phyloP scores from a whole-genome alignment of 2,329 filamentous ascomycete genomes.

The Myriosclerotinia duriaeana region DNA sequence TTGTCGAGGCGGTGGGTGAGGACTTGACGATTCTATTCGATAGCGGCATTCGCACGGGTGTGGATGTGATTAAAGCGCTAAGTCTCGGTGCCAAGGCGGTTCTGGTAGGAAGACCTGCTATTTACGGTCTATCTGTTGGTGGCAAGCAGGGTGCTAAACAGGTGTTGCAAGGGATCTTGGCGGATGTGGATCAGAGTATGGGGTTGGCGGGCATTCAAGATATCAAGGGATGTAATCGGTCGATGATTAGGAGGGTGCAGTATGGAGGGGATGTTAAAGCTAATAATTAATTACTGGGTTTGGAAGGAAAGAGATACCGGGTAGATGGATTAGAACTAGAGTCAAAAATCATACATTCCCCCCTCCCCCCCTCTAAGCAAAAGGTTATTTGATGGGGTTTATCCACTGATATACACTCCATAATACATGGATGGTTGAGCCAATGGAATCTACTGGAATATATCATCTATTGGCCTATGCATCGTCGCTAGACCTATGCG shows the following conservation, averaged over 20 bases:
- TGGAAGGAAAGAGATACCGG: background rate
- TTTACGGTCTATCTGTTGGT: constrained; percentile 57
- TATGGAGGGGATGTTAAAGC: constrained; percentile 35
- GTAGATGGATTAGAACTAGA: no score
- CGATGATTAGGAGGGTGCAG: constrained; percentile 32
- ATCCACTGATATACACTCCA: no score
- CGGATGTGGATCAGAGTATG: constrained; percentile 57
- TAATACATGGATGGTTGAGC: no score
- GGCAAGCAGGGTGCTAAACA: constrained; percentile 54
- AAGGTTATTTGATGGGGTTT: no score
- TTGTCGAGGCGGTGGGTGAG: constrained; percentile 60
- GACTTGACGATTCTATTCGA: constrained; percentile 63
- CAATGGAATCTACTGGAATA: no score
- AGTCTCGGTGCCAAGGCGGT: constrained; percentile 57
- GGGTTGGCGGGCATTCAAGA: constrained; percentile 50
- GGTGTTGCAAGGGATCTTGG: constrained; percentile 51
- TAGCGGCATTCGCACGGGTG: constrained; percentile 54
- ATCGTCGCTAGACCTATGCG: no score
- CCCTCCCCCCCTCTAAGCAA: no score
- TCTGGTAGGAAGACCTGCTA: constrained; percentile 55
- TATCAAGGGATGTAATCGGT: constrained; percentile 34
- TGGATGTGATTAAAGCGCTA: constrained; percentile 58
- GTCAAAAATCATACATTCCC: background rate
- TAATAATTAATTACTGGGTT: constrained; percentile 28
- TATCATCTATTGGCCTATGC: no score